A percentile compares a stretch with the other conserved stretches of the same genome.
phyloP scores from a whole-genome alignment of 2,329 filamentous ascomycete genomes.

The Epichloe coenophiala region DNA sequence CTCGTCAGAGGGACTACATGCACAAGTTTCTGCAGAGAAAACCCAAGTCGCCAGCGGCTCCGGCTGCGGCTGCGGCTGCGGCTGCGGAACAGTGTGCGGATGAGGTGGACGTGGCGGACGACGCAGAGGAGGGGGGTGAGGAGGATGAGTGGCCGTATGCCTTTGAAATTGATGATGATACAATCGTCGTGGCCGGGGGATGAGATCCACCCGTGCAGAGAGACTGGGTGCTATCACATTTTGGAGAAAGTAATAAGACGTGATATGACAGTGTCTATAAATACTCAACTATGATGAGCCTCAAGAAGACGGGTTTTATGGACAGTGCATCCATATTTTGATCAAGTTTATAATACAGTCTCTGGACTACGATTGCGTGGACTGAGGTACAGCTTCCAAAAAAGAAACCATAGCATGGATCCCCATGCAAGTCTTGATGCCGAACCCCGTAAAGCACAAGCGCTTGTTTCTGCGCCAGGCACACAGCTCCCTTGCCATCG shows the following conservation, averaged over 20 bases:
- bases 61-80: not conserved
- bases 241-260: not conserved
- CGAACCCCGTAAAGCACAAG: not conserved
- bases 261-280: not conserved
- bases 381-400: slow-evolving; percentile 7
- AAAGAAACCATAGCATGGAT: not conserved
- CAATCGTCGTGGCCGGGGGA: slow-evolving; percentile 11
- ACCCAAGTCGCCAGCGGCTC: slow-evolving; percentile 3
- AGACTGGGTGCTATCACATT: not conserved
- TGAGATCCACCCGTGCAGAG: slow-evolving; percentile 1
- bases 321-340: not conserved
- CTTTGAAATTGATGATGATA: not conserved
- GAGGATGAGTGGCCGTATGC: not conserved
- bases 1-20: slow-evolving; percentile 37
- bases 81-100: not conserved
- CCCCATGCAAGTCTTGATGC: slow-evolving; percentile 10
- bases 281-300: slow-evolving; percentile 3
- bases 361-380: slow-evolving; percentile 15
- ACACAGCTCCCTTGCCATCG: not conserved
- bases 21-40: slow-evolving; percentile 28
- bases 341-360: slow-evolving; percentile 16
- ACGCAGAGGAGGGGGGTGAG: not conserved
- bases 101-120: not conserved
- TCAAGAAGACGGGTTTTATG: not conserved
- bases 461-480: not conserved